Base-by-base conservation (phyloP, 352 stramenopile species). In the Elongisporangium anandrum region DNA sequence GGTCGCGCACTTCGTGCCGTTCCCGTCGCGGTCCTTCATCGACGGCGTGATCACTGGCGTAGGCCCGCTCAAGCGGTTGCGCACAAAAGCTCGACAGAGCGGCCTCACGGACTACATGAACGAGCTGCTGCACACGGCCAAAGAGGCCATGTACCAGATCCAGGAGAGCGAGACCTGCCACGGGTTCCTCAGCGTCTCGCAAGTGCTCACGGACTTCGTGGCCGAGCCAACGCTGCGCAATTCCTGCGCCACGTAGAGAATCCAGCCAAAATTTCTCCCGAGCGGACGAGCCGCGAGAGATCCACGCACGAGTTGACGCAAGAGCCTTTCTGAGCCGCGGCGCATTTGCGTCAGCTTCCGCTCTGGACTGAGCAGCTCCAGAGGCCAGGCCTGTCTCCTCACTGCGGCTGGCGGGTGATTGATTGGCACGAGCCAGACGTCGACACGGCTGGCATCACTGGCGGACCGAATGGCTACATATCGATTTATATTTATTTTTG, bases 151-250 rank as follows among this genome's bases (percentile, higher is more conserved):
- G 19, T 90, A 88, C 59, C 72, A 74, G 6, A 77, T 68, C 50
- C 63, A 64, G 22, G 55, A 53, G 2, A 59, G 57, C 6, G 68
- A 65, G 21, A 60, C 38, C 4, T 89, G 81, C 56, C 65, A 73
- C 21, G 66, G 71, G 22, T 91, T 84, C 29, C 57, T 72, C 24
- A 65, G 58, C 20, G 70, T 84, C 52, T 83, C 76, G 45, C 68
- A 57, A 55, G 52, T 88, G 22, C 59, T 89, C 52, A 78, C 67
- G 23, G 69, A 80, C 52, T 92, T 92, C 55, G 56, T 90, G 7
- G 66, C 64, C 7, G 73, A 82, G 55, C 65, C 69, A 4, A 60
- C 70, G 13, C 21, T 54, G 57, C 51, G 60, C 13, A 52, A 41
- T 4, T 61, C 65, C 20, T 54, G 29, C 29, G 29, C 29, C 4